phyloP scores from a whole-genome alignment of 192 early-diverging fungal species.

The Backusella luteola region DNA sequence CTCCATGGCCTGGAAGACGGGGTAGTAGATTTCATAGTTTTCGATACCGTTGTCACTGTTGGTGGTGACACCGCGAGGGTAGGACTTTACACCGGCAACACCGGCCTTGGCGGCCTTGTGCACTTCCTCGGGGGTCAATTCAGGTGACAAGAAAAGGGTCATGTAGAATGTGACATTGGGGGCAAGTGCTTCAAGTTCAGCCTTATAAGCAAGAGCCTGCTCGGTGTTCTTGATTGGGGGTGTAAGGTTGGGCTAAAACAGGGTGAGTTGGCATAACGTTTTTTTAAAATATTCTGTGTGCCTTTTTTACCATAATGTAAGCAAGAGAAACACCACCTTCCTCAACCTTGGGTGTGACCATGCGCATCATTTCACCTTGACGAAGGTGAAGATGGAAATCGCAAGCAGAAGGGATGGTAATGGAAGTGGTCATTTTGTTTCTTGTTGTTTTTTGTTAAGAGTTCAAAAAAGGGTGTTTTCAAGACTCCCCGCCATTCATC shows the following conservation, averaged over 20 bases:
- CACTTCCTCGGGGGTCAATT: conserved; percentile 89
- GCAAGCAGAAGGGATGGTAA: conserved; percentile 68
- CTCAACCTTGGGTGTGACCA: conserved; percentile 79
- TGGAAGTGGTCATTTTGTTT: conserved; percentile 26
- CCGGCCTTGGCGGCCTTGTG: conserved; percentile 79
- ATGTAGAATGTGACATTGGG: conserved; percentile 89
- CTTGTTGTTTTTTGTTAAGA: background rate
- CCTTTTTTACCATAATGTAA: conserved; percentile 81
- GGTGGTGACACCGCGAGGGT: conserved; percentile 95
- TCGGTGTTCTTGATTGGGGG: conserved; percentile 88
- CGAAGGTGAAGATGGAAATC: conserved; percentile 97
- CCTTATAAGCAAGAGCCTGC: conserved; percentile 84
- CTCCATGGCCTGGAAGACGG: conserved; percentile 94
- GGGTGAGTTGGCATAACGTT: background rate
- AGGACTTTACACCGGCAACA: conserved; percentile 87
- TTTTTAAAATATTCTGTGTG: background rate
- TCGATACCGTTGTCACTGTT: conserved; percentile 97
- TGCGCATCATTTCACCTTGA: conserved; percentile 88
- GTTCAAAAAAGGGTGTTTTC: background rate
- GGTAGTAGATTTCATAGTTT: conserved; percentile 86
- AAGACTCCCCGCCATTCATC: background rate
- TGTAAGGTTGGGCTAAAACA: conserved; percentile 83
- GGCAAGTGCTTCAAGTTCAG: conserved; percentile 72
- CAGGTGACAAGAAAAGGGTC: conserved; percentile 88
- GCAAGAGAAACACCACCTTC: conserved; percentile 82